Evolutionary conservation across 2,329 filamentous ascomycete species (phyloP).

Genomic region (Botrytis sinoallii): DNA sequence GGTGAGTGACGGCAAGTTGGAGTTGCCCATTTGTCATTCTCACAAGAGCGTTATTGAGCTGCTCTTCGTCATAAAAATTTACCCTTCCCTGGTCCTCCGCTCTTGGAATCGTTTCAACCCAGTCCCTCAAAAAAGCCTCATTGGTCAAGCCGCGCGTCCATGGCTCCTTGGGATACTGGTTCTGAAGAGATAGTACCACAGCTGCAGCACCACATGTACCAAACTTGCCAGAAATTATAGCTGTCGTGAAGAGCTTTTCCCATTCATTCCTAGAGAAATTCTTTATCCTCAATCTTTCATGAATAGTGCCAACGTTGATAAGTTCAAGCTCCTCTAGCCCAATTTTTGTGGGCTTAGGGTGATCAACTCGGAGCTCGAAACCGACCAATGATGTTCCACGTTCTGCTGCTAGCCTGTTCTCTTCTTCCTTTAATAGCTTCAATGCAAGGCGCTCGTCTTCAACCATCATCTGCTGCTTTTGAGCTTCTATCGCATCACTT

Average conservation of each 20-base stretch:
- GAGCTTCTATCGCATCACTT: too few species aligned
- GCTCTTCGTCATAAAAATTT: neutral
- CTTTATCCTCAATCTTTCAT: neutral
- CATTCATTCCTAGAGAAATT: neutral
- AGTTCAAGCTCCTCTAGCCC: neutral
- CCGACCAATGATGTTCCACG: neutral
- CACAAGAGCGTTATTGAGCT: conserved; percentile 7
- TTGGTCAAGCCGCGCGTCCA: neutral
- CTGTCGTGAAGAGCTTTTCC: neutral
- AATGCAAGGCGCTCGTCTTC: neutral
- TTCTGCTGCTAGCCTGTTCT: too few species aligned
- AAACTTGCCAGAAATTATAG: neutral
- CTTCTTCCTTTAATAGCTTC: neutral
- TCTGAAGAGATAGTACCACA: neutral
- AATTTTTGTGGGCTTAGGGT: neutral
- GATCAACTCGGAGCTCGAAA: neutral
- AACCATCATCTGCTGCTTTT: neutral
- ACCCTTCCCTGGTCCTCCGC: neutral
- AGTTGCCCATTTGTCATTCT: neutral
- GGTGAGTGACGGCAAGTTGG: neutral
- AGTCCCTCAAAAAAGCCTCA: neutral
- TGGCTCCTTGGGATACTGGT: conserved; percentile 9
- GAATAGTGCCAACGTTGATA: neutral
- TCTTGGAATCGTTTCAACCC: neutral
- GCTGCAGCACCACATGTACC: conserved; percentile 2